phyloP scores from a whole-genome alignment of 208 protist genomes.

The Trypanosoma scelopori region DNA sequence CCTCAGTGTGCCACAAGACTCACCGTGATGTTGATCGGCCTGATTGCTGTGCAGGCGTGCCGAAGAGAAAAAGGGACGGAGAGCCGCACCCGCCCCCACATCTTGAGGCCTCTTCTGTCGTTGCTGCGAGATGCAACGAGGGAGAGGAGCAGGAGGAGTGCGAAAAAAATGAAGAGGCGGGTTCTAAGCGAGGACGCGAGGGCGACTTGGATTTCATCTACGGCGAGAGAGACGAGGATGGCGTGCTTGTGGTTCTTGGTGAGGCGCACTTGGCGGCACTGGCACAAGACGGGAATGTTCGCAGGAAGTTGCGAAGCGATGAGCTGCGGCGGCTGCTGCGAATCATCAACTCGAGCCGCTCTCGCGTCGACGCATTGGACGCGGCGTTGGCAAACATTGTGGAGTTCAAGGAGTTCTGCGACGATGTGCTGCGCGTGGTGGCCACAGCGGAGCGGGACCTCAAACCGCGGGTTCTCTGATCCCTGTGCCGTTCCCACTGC shows the following conservation, averaged over 20 bases:
- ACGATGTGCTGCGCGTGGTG: slow-evolving; percentile 52
- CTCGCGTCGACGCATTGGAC: slow-evolving; percentile 74
- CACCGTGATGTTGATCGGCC: slow-evolving; percentile 33
- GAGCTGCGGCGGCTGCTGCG: slow-evolving; percentile 66
- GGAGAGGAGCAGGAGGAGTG: background rate
- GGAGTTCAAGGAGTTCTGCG: slow-evolving; percentile 73
- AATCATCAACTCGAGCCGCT: slow-evolving; percentile 68
- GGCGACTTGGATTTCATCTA: slow-evolving; percentile 10
- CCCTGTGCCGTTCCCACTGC: background rate
- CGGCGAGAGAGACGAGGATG: slow-evolving; percentile 24
- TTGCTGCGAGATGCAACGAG: too few relatives aligned
- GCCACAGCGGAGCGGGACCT: slow-evolving; percentile 31
- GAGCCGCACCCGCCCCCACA: background rate
- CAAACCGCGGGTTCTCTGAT: slow-evolving; percentile 8
- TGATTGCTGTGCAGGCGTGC: slow-evolving; percentile 3
- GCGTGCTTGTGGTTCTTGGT: slow-evolving; percentile 49
- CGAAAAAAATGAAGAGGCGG: background rate
- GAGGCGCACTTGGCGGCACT: slow-evolving; percentile 67
- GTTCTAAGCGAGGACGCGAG: background rate
- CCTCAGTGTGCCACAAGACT: slow-evolving; percentile 48
- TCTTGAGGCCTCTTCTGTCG: too few relatives aligned
- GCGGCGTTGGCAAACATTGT: slow-evolving; percentile 73
- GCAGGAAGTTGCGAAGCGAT: slow-evolving; percentile 40
- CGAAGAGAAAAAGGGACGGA: background rate
- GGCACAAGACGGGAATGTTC: slow-evolving; percentile 41